These are phyloP conservation scores for Sarocladium kiliense DNA, from an alignment of 2,329 filamentous ascomycete species.

Conservation along the genomic window DNA sequence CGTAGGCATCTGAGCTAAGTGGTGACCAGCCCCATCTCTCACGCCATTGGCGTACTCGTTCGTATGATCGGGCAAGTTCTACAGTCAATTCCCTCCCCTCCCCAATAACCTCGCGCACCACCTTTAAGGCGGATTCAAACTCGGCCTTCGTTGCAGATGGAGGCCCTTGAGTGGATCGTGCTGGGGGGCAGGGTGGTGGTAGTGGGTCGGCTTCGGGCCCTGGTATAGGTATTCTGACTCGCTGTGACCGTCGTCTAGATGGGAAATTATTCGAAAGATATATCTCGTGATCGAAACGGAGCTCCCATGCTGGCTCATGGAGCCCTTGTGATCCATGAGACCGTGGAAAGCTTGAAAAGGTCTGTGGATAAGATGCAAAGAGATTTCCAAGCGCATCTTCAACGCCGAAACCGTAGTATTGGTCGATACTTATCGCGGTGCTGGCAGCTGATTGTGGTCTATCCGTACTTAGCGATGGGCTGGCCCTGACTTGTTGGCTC, in stretches of 20 bases:
- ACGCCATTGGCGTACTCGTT: not conserved
- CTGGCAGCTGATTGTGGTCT: too few relatives aligned
- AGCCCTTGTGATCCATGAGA: not conserved
- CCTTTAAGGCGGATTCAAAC: not conserved
- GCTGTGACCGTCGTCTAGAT: not conserved
- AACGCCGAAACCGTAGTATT: not conserved
- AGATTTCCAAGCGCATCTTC: not conserved
- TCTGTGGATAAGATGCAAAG: not conserved
- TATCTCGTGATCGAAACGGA: not conserved
- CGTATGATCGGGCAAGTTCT: not conserved
- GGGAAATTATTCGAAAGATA: not conserved
- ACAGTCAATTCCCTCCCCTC: not conserved
- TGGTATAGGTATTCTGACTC: not conserved
- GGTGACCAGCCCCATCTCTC: conserved; percentile 9
- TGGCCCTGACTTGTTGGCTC: too few relatives aligned
- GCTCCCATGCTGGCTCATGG: not conserved
- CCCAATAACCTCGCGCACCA: not conserved
- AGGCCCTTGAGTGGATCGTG: not conserved
- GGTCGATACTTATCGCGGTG: not conserved
- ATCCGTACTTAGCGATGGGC: too few relatives aligned
- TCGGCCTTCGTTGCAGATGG: not conserved
- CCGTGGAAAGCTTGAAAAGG: not conserved
- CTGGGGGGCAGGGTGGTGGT: not conserved
- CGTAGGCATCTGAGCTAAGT: conserved; percentile 10
- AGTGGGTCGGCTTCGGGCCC: not conserved